Evolutionary conservation across 495 filamentous ascomycete genomes (phyloP).

Genomic region (Cenococcum geophilum): DNA sequence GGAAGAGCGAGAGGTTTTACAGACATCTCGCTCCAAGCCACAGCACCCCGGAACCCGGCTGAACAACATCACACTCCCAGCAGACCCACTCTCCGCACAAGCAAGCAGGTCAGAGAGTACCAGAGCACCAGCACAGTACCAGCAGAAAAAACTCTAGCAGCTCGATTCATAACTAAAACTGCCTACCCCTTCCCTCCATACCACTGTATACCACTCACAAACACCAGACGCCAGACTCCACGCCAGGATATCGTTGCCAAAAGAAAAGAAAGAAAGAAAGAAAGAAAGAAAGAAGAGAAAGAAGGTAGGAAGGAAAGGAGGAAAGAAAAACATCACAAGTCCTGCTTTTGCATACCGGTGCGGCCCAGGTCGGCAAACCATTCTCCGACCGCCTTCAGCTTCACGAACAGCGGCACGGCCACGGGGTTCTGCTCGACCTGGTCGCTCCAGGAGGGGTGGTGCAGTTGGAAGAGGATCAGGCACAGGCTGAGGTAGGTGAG

Average conservation of each 20-base stretch:
- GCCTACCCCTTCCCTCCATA: too few relatives aligned
- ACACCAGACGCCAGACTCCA: too few relatives aligned
- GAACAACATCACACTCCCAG: too few relatives aligned
- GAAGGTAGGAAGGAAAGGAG: neutral
- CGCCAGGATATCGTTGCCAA: neutral
- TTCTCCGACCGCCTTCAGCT: neutral
- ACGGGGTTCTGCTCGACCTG: slow-evolving; percentile 55
- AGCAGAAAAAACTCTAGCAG: too few relatives aligned
- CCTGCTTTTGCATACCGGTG: neutral
- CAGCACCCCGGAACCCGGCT: too few relatives aligned
- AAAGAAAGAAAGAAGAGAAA: neutral
- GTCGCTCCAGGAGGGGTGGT: slow-evolving; percentile 38
- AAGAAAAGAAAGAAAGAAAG: neutral
- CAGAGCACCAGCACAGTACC: too few relatives aligned
- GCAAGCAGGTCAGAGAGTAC: too few relatives aligned
- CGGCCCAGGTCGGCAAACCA: neutral
- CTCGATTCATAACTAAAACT: too few relatives aligned
- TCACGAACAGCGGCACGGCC: slow-evolving; percentile 53
- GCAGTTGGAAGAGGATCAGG: slow-evolving; percentile 60
- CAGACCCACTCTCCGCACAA: too few relatives aligned
- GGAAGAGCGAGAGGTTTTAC: too few relatives aligned
- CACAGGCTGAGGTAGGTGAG: slow-evolving; percentile 72
- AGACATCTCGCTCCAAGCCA: too few relatives aligned
- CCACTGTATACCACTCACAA: too few relatives aligned
- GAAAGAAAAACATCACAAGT: neutral